Percentiles rank a stretch among this genome's conserved stretches.
These are phyloP conservation scores for Trichoderma arundinaceum DNA, from an alignment of 2,329 filamentous ascomycete genomes.

Conservation along the genomic window DNA sequence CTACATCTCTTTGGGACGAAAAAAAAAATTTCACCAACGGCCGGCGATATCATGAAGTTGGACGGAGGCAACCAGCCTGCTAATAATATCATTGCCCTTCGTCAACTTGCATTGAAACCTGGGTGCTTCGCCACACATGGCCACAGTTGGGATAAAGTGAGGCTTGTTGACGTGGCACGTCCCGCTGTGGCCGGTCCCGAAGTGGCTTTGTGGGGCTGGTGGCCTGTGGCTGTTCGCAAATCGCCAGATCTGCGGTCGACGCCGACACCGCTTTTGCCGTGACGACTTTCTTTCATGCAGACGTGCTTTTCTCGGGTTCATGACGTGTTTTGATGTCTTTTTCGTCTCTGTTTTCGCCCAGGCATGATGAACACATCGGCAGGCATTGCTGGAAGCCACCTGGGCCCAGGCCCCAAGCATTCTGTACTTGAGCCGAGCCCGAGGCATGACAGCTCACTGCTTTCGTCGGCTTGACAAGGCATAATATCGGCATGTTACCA, in stretches of 20 bases:
- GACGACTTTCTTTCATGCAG: background rate
- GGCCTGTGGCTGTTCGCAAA: conserved; percentile 34
- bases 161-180: conserved; percentile 56
- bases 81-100: conserved; percentile 1
- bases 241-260: background rate
- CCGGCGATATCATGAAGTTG: background rate
- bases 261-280: conserved; percentile 2
- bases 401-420: conserved; percentile 39
- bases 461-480: conserved; percentile 30
- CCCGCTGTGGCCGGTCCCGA: conserved; percentile 41
- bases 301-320: background rate
- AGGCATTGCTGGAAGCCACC: conserved; percentile 37
- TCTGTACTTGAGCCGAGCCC: conserved; percentile 38
- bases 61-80: conserved; percentile 32
- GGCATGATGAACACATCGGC: background rate
- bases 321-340: background rate
- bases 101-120: conserved; percentile 3
- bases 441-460: conserved; percentile 39
- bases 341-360: background rate
- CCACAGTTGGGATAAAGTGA: conserved; percentile 40
- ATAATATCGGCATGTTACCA: background rate
- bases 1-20: conserved; percentile 32
- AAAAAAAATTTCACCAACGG: background rate
- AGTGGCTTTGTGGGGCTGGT: conserved; percentile 33
- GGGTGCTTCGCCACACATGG: conserved; percentile 32